Conservation (phyloP, 2,329 filamentous ascomycete genomes). For the Sclerotinia minor region DNA sequence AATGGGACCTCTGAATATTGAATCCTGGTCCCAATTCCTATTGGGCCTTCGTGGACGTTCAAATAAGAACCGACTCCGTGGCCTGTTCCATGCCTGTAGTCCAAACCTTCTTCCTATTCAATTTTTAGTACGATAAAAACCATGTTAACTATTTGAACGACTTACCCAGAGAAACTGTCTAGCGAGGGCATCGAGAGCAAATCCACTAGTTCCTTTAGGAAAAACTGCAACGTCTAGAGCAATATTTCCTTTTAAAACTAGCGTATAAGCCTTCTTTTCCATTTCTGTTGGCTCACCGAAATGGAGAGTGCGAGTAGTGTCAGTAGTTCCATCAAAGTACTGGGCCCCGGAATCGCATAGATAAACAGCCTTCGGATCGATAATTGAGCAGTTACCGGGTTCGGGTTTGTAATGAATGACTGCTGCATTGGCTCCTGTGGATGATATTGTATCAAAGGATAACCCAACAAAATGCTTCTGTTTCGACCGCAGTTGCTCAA, state of each 20-base stretch:
- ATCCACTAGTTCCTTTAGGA: slow-evolving; percentile 92
- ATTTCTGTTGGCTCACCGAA: slow-evolving; percentile 81
- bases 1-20: slow-evolving; percentile 90
- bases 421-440: slow-evolving; percentile 79
- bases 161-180: slow-evolving; percentile 88
- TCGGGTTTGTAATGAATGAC: slow-evolving; percentile 96
- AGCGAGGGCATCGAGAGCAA: slow-evolving; percentile 83
- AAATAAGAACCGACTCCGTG: slow-evolving; percentile 94
- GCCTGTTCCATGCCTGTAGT: slow-evolving; percentile 94
- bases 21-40: slow-evolving; percentile 89
- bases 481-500: slow-evolving; percentile 71
- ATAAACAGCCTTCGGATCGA: slow-evolving; percentile 85
- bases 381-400: slow-evolving; percentile 73
- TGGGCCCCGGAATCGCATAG: slow-evolving; percentile 98
- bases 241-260: slow-evolving; percentile 94
- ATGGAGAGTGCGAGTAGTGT: slow-evolving; percentile 90
- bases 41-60: slow-evolving; percentile 96
- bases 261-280: slow-evolving; percentile 86
- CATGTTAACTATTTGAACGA: neutral
- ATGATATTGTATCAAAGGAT: slow-evolving; percentile 95
- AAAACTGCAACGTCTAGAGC: slow-evolving; percentile 83
- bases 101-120: slow-evolving; percentile 68
- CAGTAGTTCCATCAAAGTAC: slow-evolving; percentile 92
- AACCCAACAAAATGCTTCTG: slow-evolving; percentile 79
- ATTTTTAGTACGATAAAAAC: slow-evolving; percentile 23